Conservation (phyloP, 2,329 filamentous ascomycete genomes). For the Penicillium sp. region DNA sequence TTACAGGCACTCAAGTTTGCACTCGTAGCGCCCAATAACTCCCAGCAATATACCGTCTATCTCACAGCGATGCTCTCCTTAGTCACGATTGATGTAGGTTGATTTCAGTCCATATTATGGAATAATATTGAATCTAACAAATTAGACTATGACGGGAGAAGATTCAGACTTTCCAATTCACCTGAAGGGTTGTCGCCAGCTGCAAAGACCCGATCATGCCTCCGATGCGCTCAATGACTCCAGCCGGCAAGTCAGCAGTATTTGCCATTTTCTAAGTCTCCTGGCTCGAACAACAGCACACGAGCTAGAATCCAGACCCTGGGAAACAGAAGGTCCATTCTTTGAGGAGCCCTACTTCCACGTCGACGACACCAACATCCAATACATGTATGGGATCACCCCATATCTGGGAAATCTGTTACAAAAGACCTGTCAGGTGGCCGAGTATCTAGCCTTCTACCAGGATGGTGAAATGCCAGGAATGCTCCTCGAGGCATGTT, state of each 20-base stretch:
- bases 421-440: conserved; percentile 15
- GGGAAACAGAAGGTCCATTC: background rate
- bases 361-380: conserved; percentile 9
- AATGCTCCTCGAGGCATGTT: background rate
- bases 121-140: background rate
- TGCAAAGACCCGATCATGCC: conserved; percentile 1
- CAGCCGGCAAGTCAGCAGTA: conserved; percentile 16
- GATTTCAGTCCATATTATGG: background rate
- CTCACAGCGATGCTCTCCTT: conserved; percentile 22
- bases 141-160: conserved; percentile 18
- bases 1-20: conserved; percentile 6
- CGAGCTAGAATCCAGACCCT: conserved; percentile 8
- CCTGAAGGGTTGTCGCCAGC: conserved; percentile 15
- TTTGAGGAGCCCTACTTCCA: conserved; percentile 3
- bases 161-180: conserved; percentile 23
- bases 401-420: conserved; percentile 18
- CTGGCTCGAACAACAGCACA: conserved; percentile 17
- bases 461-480: background rate
- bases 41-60: conserved; percentile 6
- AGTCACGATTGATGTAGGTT: conserved; percentile 22
- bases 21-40: background rate
- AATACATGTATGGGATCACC: conserved; percentile 24
- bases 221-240: conserved; percentile 4
- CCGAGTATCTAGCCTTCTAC: conserved; percentile 5
- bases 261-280: conserved; percentile 20